Conservation (phyloP, 1,284 basidiomycete species). For the Rhodotorula sp. region DNA sequence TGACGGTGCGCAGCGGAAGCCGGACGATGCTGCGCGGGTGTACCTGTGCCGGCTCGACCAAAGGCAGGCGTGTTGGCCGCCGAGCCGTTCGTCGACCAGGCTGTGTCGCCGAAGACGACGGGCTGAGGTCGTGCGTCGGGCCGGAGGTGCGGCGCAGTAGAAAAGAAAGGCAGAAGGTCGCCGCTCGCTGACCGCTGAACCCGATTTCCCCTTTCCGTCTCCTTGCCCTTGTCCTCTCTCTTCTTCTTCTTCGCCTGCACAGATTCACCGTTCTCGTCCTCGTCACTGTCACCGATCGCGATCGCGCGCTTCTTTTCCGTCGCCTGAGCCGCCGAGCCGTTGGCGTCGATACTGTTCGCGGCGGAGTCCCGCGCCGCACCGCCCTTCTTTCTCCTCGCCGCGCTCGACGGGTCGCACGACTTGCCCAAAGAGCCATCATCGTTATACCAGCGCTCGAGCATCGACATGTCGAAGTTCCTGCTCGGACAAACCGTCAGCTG, state of each 20-base stretch:
- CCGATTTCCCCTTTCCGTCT: neutral
- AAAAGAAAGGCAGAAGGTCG: neutral
- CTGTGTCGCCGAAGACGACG: neutral
- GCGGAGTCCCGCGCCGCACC: no score
- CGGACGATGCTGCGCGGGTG: neutral
- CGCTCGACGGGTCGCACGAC: neutral
- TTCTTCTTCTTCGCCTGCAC: neutral
- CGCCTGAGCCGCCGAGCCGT: neutral
- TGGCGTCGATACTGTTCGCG: no score
- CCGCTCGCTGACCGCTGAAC: no score
- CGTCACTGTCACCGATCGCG: neutral
- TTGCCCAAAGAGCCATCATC: conserved; percentile 6
- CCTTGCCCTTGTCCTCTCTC: neutral
- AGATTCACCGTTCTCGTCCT: neutral
- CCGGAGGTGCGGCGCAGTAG: neutral
- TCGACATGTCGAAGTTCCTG: neutral
- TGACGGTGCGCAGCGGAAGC: neutral
- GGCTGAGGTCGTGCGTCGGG: neutral
- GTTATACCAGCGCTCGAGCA: conserved; percentile 2
- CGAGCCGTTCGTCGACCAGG: neutral
- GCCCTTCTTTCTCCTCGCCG: neutral
- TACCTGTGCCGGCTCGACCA: neutral
- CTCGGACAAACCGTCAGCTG: no score
- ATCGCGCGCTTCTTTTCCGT: neutral
- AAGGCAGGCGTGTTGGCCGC: no score